These are phyloP conservation scores for Shiraia sp. DNA, from an alignment of 2,329 filamentous ascomycete species.

Conservation along the genomic window DNA sequence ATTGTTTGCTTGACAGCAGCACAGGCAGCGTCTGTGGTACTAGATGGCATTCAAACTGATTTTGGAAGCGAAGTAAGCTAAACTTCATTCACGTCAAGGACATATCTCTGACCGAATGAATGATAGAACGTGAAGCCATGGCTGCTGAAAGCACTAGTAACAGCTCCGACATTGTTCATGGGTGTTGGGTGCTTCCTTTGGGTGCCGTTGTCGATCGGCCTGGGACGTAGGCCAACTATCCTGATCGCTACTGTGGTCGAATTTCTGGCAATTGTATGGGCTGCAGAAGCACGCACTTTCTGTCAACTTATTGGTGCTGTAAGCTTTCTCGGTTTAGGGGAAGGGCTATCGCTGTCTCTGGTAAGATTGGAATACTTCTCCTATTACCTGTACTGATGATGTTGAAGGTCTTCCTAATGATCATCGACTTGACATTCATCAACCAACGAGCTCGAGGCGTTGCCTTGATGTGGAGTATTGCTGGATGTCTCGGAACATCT, in stretches of 20 bases:
- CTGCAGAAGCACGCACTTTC: constrained; percentile 30
- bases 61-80: constrained; percentile 19
- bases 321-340: constrained; percentile 39
- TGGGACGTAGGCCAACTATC: constrained; percentile 46
- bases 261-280: constrained; percentile 30
- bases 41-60: constrained; percentile 11
- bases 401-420: constrained; percentile 37
- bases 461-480: constrained; percentile 40
- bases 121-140: constrained; percentile 26
- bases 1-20: constrained; percentile 16
- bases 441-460: constrained; percentile 42
- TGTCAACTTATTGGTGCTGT: constrained; percentile 30
- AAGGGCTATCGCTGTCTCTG: constrained; percentile 34
- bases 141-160: constrained; percentile 28
- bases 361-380: constrained; percentile 8
- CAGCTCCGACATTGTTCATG: constrained; percentile 38
- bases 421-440: constrained; percentile 48
- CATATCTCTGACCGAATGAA: background rate
- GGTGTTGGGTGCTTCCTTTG: constrained; percentile 44
- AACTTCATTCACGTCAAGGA: background rate
- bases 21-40: constrained; percentile 22
- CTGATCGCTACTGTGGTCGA: constrained; percentile 34
- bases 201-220: constrained; percentile 43
- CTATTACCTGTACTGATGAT: background rate
- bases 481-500: constrained; percentile 25